These are phyloP conservation scores for Babesia gibsoni DNA, from an alignment of 169 alveolate species.

Conservation along the genomic window DNA sequence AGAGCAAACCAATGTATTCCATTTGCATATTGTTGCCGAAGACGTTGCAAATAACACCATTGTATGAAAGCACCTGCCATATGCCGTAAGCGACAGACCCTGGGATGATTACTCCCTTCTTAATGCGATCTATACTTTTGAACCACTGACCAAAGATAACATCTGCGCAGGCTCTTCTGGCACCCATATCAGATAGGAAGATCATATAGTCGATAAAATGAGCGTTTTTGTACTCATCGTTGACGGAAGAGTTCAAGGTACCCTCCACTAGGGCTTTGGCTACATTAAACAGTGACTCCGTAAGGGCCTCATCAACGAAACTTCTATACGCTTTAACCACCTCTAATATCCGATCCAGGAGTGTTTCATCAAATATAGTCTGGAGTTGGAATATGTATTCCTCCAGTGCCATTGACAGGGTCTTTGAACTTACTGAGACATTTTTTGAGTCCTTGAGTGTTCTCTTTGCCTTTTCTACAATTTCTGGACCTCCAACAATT, in stretches of 20 bases:
- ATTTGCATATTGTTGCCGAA: neutral
- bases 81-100: conserved; percentile 43
- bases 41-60: conserved; percentile 18
- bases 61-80: conserved; percentile 29
- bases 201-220: conserved; percentile 37
- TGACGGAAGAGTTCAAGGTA: conserved; percentile 12
- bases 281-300: conserved; percentile 31
- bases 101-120: conserved; percentile 29
- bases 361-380: conserved; percentile 34
- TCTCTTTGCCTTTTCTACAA: neutral
- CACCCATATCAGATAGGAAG: conserved; percentile 27
- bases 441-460: conserved; percentile 15
- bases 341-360: conserved; percentile 25
- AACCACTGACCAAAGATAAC: conserved; percentile 43
- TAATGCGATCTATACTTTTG: conserved; percentile 6
- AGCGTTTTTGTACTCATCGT: conserved; percentile 35
- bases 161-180: conserved; percentile 29
- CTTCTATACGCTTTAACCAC: neutral
- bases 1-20: conserved; percentile 9
- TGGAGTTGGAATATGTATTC: conserved; percentile 54
- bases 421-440: conserved; percentile 9
- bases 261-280: conserved; percentile 41
- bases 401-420: conserved; percentile 41
- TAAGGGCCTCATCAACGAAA: conserved; percentile 14
- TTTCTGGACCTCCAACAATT: conserved; percentile 11